These are phyloP conservation scores for Penicillium salamii DNA, from an alignment of 495 filamentous ascomycete species.

Conservation along the genomic window DNA sequence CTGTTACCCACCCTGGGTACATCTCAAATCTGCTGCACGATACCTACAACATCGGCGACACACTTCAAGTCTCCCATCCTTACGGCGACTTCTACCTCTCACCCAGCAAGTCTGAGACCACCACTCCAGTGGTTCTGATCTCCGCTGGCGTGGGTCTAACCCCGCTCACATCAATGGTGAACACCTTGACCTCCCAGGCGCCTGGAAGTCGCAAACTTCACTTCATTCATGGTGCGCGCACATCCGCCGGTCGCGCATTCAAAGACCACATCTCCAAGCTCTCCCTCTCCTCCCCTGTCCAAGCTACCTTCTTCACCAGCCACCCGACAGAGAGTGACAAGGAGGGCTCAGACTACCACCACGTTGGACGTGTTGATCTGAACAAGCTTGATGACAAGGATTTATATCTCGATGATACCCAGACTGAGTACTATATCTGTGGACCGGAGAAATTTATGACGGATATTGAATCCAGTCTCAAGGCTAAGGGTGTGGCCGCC, in stretches of 20 bases:
- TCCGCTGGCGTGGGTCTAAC: conserved; percentile 70
- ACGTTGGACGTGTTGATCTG: conserved; percentile 54
- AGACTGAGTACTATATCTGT: conserved; percentile 66
- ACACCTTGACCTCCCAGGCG: conserved; percentile 46
- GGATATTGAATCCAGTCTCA: conserved; percentile 46
- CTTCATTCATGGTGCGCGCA: conserved; percentile 61
- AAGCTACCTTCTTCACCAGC: conserved; percentile 37
- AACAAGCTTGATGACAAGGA: conserved; percentile 48
- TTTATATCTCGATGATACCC: conserved; percentile 51
- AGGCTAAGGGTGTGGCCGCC: conserved; percentile 47
- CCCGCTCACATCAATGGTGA: conserved; percentile 64
- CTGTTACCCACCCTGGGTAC: conserved; percentile 51
- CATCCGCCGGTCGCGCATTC: conserved; percentile 38
- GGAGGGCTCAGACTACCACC: conserved; percentile 54
- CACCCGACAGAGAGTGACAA: conserved; percentile 41
- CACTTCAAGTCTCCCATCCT: conserved; percentile 63
- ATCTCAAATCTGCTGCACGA: conserved; percentile 71
- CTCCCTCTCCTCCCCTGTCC: conserved; percentile 38
- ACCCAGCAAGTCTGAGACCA: conserved; percentile 10
- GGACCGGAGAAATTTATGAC: conserved; percentile 67
- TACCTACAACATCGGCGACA: conserved; percentile 54
- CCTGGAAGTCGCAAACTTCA: conserved; percentile 45
- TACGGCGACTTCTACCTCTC: conserved; percentile 68
- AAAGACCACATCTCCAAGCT: conserved; percentile 47
- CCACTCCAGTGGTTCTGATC: conserved; percentile 60